Base-by-base conservation (phyloP, 495 filamentous ascomycete species). In the Penicillium malachiteum region DNA sequence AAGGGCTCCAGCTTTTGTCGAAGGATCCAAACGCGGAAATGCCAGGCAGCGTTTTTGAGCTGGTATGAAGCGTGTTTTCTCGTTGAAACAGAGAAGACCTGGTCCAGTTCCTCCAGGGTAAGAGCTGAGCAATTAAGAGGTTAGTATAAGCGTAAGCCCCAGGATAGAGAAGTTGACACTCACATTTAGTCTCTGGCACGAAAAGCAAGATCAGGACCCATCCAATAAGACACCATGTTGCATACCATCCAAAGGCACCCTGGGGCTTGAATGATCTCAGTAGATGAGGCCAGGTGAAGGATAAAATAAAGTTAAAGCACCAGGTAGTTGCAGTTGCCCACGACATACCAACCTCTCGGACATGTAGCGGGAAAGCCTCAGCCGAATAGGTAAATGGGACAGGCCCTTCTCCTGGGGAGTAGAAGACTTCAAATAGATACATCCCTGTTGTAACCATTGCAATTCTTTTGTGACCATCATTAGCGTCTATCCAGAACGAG, bases 291-390 rank as follows among this genome's bases (percentile, higher is more conserved):
- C 81, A 85, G 0, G 84, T 85, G 16, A 87, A 72, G 13, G 77
- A 79, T 0, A 87, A 69, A 43, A 85, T 72, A 53, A 81, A 80
- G 41, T 78, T 79, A 52, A 79, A 79, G 47, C 71, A 74, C 77
- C 77, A 80, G 1, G 67, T 71, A n/a, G 75, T 82, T 7, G 72
- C 76, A 8, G 77, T 81, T 12, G 76, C 78, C 72, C 81, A 85
- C 0, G 81, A 78, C 87, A 90, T 90, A 10, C 86, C 87, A 30
- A 88, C 73, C 56, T 90, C 86, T 40, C 81, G 81, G 47, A 87
- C 82, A 30, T 84, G 72, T 33, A 82, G 54, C 1, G 81, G 82
- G 61, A 84, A 85, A 10, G 78, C 75, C 53, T 86, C 83, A 2
- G 84, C 81, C 3, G 78, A 81, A 60, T 86, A 87, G 0, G 77